Evolutionary conservation across 1,284 basidiomycete species (phyloP).

Genomic region (Agaricales sp.): DNA sequence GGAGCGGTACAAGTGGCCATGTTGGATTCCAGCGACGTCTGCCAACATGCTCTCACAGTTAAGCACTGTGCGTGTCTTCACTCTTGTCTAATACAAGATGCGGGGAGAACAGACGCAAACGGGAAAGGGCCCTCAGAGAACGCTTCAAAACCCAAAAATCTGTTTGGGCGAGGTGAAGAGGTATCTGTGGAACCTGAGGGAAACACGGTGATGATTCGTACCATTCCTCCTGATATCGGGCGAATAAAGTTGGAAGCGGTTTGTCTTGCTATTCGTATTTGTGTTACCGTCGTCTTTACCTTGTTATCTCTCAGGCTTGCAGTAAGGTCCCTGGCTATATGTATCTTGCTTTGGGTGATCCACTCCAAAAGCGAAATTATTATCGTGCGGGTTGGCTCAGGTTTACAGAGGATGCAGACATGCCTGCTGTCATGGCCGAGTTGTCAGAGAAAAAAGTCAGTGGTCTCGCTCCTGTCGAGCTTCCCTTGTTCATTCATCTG

Average conservation of each 20-base stretch:
- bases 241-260: conserved; percentile 84
- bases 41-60: too few species aligned
- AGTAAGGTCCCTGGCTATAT: conserved; percentile 57
- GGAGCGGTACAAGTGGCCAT: neutral
- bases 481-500: neutral
- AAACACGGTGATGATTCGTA: conserved; percentile 89
- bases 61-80: too few species aligned
- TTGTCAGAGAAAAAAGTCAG: conserved; percentile 77
- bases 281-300: conserved; percentile 5
- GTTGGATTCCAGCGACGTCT: neutral
- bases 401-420: conserved; percentile 77
- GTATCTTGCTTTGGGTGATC: conserved; percentile 84
- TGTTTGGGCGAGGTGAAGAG: conserved; percentile 62
- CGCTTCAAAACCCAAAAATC: too few species aligned
- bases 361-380: conserved; percentile 81
- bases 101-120: too few species aligned
- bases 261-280: conserved; percentile 14
- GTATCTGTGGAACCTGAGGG: conserved; percentile 69
- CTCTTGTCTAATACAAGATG: too few species aligned
- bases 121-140: too few species aligned
- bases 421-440: conserved; percentile 59
- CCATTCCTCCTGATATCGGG: conserved; percentile 85
- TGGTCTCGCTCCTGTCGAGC: conserved; percentile 8
- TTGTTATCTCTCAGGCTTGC: conserved; percentile 37
- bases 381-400: conserved; percentile 89